These are phyloP conservation scores for Azolla pinnata DNA, from an alignment of 75 land plant species.

Conservation along the genomic window DNA sequence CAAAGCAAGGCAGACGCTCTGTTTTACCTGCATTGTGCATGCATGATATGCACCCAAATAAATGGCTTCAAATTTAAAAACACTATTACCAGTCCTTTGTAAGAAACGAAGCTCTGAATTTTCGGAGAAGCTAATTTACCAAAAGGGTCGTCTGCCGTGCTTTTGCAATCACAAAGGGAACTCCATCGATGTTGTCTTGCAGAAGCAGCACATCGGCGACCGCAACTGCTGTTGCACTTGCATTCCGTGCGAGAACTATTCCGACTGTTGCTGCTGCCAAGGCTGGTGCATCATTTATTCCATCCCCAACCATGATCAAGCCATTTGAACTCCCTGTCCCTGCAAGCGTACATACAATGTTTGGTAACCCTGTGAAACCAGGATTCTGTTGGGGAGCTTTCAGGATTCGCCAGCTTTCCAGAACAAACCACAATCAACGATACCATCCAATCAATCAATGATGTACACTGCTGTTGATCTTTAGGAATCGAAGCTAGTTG, in stretches of 20 bases:
- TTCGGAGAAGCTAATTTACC: constrained; percentile 28
- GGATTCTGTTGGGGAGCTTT: too few species aligned
- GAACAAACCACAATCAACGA: too few species aligned
- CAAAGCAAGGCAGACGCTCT: constrained; percentile 87
- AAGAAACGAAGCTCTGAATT: neutral
- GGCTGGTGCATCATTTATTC: constrained; percentile 98
- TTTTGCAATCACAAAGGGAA: constrained; percentile 90
- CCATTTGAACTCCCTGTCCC: constrained; percentile 30
- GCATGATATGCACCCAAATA: constrained; percentile 7
- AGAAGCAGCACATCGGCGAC: constrained; percentile 95
- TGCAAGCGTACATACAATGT: too few species aligned
- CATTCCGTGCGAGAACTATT: constrained; percentile 68
- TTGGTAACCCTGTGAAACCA: too few species aligned
- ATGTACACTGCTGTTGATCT: too few species aligned
- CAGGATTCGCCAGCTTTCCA: too few species aligned
- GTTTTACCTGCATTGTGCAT: constrained; percentile 69
- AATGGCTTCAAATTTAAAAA: too few species aligned
- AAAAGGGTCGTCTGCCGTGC: constrained; percentile 83
- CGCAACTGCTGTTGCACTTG: constrained; percentile 95
- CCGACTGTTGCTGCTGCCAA: constrained; percentile 98
- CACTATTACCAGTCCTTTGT: neutral
- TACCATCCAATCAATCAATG: too few species aligned
- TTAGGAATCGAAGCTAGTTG: too few species aligned
- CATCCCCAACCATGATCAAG: constrained; percentile 98
- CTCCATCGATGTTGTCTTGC: constrained; percentile 77